phyloP scores from a whole-genome alignment of 345 rosid genomes.

The Bruguiera sexangula region DNA sequence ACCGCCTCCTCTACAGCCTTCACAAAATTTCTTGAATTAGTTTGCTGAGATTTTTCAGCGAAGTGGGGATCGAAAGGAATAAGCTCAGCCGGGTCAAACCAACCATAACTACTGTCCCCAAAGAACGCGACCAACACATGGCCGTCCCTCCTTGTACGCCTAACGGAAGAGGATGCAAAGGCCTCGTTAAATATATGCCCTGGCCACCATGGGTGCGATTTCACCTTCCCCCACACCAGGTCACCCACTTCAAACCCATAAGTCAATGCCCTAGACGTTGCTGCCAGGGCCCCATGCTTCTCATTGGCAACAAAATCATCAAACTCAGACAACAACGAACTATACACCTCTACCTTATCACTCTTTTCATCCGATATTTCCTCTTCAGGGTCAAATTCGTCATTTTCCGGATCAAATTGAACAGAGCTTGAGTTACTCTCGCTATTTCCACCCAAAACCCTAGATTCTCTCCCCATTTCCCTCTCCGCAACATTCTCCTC shows the following conservation, averaged over 20 bases:
- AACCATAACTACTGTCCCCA: slow-evolving; percentile 97
- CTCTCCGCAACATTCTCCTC: slow-evolving; percentile 12
- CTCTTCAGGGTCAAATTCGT: slow-evolving; percentile 15
- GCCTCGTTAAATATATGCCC: slow-evolving; percentile 94
- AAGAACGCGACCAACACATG: slow-evolving; percentile 92
- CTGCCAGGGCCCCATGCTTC: slow-evolving; percentile 44
- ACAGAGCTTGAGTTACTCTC: slow-evolving; percentile 14
- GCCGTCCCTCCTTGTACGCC: slow-evolving; percentile 76
- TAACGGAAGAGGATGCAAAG: slow-evolving; percentile 75
- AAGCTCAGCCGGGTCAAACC: slow-evolving; percentile 99
- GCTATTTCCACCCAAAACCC: slow-evolving; percentile 13
- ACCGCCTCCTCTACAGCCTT: slow-evolving; percentile 94
- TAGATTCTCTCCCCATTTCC: slow-evolving; percentile 27
- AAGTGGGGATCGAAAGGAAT: slow-evolving; percentile 67
- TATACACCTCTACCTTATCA: slow-evolving; percentile 38
- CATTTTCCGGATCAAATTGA: slow-evolving; percentile 29
- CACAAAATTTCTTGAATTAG: slow-evolving; percentile 57
- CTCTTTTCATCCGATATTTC: slow-evolving; percentile 9
- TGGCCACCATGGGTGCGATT: slow-evolving; percentile 99
- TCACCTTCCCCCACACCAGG: slow-evolving; percentile 99
- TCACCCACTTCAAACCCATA: slow-evolving; percentile 90
- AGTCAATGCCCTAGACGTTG: slow-evolving; percentile 66
- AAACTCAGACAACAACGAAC: slow-evolving; percentile 73
- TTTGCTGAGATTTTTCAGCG: slow-evolving; percentile 69
- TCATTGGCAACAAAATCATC: slow-evolving; percentile 90